phyloP scores from a whole-genome alignment of 208 protist species.

The Trypanosoma caninum region DNA sequence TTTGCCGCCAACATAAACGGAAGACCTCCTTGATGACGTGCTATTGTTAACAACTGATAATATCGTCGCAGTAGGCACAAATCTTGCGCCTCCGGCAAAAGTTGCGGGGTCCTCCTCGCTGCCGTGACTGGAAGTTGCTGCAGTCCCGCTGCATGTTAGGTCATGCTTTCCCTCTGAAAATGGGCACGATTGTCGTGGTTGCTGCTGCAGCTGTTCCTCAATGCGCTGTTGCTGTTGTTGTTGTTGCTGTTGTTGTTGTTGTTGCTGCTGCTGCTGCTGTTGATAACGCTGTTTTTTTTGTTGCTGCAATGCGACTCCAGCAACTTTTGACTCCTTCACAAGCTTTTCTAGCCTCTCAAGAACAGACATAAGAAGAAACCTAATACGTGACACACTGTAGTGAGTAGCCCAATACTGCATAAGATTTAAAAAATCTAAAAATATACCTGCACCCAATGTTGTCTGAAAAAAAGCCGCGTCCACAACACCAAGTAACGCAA shows the following conservation, averaged over 20 bases:
- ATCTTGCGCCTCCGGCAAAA: background rate
- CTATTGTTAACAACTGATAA: background rate
- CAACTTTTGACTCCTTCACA: conserved; percentile 11
- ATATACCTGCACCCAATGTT: conserved; percentile 30
- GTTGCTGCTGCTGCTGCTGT: background rate
- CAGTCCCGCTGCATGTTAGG: background rate
- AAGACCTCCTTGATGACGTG: conserved; percentile 6
- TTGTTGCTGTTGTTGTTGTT: conserved; percentile 1
- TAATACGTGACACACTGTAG: conserved; percentile 56
- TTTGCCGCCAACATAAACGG: conserved; percentile 36
- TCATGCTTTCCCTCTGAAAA: too few species aligned
- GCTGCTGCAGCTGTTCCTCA: too few species aligned
- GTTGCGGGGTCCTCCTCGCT: conserved; percentile 13
- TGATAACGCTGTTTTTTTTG: conserved; percentile 8
- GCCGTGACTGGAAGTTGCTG: conserved; percentile 2
- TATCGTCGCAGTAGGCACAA: too few species aligned
- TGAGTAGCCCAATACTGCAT: conserved; percentile 61
- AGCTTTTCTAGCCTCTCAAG: conserved; percentile 41
- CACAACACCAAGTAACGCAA: conserved; percentile 43
- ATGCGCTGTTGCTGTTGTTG: conserved; percentile 5
- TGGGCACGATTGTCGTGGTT: too few species aligned
- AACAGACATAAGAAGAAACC: conserved; percentile 62
- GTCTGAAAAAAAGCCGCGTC: conserved; percentile 52
- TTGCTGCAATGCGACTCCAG: background rate
- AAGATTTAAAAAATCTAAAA: conserved; percentile 36